Base-by-base conservation (phyloP, 2,329 filamentous ascomycete genomes). In the Pyrenophora graminea region DNA sequence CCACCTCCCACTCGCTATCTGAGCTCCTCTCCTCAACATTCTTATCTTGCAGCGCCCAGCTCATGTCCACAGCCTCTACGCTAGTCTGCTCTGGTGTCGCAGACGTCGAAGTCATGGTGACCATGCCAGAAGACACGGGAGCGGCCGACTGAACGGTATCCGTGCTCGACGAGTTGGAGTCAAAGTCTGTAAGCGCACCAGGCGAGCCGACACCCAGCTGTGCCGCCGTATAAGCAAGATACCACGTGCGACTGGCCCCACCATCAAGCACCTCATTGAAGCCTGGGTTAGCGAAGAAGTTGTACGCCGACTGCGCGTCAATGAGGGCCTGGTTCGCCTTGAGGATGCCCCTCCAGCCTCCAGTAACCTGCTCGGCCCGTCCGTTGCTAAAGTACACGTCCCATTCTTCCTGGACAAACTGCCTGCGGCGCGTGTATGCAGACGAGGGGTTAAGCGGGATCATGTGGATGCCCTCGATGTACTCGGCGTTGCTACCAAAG, bases 321-420 rank as follows among this genome's bases (percentile, higher is more conserved):
- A 92, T 80, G 8, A 92, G 85, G 0, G 90, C 91, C 42, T 90
- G 82, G 70, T 94, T 97, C 25, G 86, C 90, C 65, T 88, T 92
- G 19, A 97, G 74, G 23, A 97, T 86, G 1, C 91, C 89, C 70
- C 83, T 89, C 94, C 94, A 97, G 1, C 91, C 90, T 39, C 88
- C 89, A 6, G 78, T 74, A 4, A 91, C 84, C 0, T 77, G 71
- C 46, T 89, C 83, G 1, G 83, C 85, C 10, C 88, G 83, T 0
- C 85, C 85, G 19, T 85, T 78, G 51, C 82, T 82, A 70, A 97
- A 97, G 69, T 88, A 92, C 4, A 84, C 81, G 32, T 87, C 78
- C 71, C 71, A 74, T 41, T 74, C 93, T 74, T 96, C 84, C 34
- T 77, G 74, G 5, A 96, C 91, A 67, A 97, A 97, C 1, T 79